Evolutionary conservation across 2,329 filamentous ascomycete genomes (phyloP).

Genomic region (Alternaria longipes): DNA sequence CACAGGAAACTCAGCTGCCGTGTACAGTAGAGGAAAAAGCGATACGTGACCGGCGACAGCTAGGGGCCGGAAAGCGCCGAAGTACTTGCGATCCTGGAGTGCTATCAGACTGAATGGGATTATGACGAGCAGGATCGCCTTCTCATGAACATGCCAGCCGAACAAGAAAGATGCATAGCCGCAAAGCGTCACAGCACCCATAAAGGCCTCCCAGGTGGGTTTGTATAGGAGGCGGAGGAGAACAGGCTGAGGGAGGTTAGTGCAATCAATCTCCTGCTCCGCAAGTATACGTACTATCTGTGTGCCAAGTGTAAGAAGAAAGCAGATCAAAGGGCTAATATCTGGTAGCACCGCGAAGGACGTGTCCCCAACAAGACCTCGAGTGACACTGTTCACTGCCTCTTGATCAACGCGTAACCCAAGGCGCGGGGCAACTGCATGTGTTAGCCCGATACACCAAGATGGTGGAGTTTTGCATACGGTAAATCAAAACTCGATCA

Average conservation of each 20-base stretch:
- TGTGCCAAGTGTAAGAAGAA: slow-evolving; percentile 81
- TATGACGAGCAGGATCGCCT: slow-evolving; percentile 92
- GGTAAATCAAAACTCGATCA: slow-evolving; percentile 81
- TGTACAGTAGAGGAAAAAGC: slow-evolving; percentile 92
- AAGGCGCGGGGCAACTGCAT: slow-evolving; percentile 78
- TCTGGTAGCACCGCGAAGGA: slow-evolving; percentile 93
- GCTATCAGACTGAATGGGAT: slow-evolving; percentile 95
- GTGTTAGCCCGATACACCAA: slow-evolving; percentile 21
- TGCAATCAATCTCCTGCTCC: background rate
- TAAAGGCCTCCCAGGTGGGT: slow-evolving; percentile 87
- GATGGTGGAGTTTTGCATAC: slow-evolving; percentile 61
- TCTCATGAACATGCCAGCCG: slow-evolving; percentile 98
- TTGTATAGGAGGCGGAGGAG: slow-evolving; percentile 82
- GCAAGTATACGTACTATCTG: slow-evolving; percentile 65
- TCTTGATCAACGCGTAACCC: slow-evolving; percentile 76
- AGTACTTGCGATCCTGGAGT: slow-evolving; percentile 86
- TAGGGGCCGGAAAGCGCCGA: slow-evolving; percentile 89
- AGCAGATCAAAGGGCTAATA: slow-evolving; percentile 81
- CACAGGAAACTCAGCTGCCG: slow-evolving; percentile 88
- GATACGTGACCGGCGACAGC: slow-evolving; percentile 95
- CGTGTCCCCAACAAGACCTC: slow-evolving; percentile 91
- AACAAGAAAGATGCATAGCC: slow-evolving; percentile 97
- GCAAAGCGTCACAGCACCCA: slow-evolving; percentile 89
- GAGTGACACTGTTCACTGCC: slow-evolving; percentile 87
- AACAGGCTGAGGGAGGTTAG: slow-evolving; percentile 49